Evolutionary conservation across 805 yeast genomes (phyloP), one percentile per base, ranked within the genome.

Genomic region (Nematodospora valgi): DNA sequence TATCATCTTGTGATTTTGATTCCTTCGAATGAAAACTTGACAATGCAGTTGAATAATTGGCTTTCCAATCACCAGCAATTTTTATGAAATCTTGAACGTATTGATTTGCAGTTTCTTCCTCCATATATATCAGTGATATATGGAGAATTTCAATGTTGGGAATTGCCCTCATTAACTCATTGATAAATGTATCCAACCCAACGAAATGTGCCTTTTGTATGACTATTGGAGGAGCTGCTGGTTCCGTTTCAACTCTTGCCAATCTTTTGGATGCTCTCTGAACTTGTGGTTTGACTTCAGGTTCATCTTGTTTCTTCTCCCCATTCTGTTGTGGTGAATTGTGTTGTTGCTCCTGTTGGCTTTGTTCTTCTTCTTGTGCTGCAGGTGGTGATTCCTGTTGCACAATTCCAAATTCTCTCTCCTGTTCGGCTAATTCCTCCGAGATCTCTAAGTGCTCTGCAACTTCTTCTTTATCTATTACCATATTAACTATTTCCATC

Each of bases 401-500:
- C n/a, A 16, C 36, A 8, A 18, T 12, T 6, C 30, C 37, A 8
- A 23, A 9, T 13, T 30, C 37, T 4, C 11, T 17, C 5, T 10
- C 16, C n/a, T 16, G 12, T 5, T 18, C 30, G 5, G 22, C 20
- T 10, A 23, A 11, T 17, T 28, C 16, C 23, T 17, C 23, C 16
- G 33, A 9, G 5, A 21, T 18, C 13, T 12, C 28, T 32, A 48
- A 52, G n/a, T n/a, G n/a, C n/a, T n/a, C n/a, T n/a, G n/a, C n/a
- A 12, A 36, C 38, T 12, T 56, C 45, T 3, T 56, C 46, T 20
- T 39, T 28, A 17, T 40, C 43, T 12, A 47, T 38, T 21, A 60
- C 51, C 35, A 76, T 62, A 11, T 41, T 47, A 2, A 80, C 52
- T 7, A 55, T 51, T 25, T 75, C 80, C 2, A 79, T 56, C 0